Conservation (phyloP, 2,329 filamentous ascomycete species). For the Exophiala sp. region DNA sequence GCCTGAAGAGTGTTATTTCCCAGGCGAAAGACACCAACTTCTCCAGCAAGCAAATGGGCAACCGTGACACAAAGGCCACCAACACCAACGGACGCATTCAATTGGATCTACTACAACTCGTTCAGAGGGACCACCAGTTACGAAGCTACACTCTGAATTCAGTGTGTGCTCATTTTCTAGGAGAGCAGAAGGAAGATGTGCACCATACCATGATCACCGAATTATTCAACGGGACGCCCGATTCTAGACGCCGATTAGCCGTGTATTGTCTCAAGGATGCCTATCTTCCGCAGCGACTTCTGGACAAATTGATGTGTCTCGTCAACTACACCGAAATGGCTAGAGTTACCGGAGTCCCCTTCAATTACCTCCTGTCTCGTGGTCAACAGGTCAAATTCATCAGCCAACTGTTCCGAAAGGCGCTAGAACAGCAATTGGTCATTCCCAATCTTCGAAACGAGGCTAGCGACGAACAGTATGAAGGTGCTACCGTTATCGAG, state of each 20-base stretch:
- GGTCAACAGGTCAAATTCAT: slow-evolving; percentile 98
- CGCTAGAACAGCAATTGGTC: slow-evolving; percentile 84
- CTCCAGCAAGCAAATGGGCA: slow-evolving; percentile 97
- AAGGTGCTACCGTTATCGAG: slow-evolving; percentile 96
- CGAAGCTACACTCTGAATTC: slow-evolving; percentile 97
- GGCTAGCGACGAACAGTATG: slow-evolving; percentile 78
- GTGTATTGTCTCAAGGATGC: slow-evolving; percentile 98
- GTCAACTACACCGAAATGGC: slow-evolving; percentile 99
- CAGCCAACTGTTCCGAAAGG: slow-evolving; percentile 93
- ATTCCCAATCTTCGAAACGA: slow-evolving; percentile 78
- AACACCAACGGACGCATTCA: slow-evolving; percentile 93
- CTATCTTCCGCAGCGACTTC: slow-evolving; percentile 83
- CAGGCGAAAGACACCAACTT: slow-evolving; percentile 74
- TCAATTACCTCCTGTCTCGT: slow-evolving; percentile 85
- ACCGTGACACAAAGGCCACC: slow-evolving; percentile 85
- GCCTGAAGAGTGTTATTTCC: slow-evolving; percentile 66
- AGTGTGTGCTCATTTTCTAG: slow-evolving; percentile 87
- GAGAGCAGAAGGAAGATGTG: slow-evolving; percentile 97
- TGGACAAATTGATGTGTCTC: slow-evolving; percentile 98
- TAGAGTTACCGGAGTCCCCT: slow-evolving; percentile 95
- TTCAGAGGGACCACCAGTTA: slow-evolving; percentile 90
- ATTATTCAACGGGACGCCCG: slow-evolving; percentile 89
- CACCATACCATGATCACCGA: slow-evolving; percentile 99
- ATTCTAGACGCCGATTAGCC: slow-evolving; percentile 82
- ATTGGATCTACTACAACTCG: slow-evolving; percentile 85